Conservation (phyloP, 2,329 filamentous ascomycete species). For the Xylaria sp. region DNA sequence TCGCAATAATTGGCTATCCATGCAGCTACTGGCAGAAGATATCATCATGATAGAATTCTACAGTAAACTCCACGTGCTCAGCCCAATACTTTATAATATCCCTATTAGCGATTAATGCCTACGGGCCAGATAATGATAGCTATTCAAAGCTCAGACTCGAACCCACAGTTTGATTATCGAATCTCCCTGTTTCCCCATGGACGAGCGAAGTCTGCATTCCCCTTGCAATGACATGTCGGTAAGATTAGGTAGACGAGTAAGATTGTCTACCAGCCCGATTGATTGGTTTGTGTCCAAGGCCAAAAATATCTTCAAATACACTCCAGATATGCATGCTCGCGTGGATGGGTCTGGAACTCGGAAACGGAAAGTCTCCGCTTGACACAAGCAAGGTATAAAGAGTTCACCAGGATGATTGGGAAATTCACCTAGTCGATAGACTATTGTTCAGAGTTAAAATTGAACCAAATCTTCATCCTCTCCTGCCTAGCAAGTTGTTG, state of each 20-base stretch:
- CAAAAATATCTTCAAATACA: background rate
- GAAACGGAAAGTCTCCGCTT: no score
- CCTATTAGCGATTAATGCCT: background rate
- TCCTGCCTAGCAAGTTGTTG: no score
- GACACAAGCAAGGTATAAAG: no score
- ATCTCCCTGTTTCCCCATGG: background rate
- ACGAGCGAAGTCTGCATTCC: background rate
- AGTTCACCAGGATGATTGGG: no score
- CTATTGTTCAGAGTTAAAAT: no score
- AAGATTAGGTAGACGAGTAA: background rate
- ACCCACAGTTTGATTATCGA: background rate
- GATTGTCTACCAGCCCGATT: background rate
- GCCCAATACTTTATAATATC: background rate
- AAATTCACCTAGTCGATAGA: no score
- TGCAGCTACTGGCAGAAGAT: background rate
- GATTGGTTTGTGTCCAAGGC: background rate
- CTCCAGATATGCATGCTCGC: no score
- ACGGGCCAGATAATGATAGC: background rate
- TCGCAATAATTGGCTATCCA: background rate
- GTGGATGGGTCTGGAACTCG: no score
- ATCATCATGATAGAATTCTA: background rate
- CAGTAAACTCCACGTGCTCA: background rate
- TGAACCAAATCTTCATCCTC: no score
- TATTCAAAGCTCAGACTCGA: background rate
- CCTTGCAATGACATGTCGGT: background rate